A percentile compares a stretch with the other conserved stretches of the same genome.
Evolutionary conservation across 176 grass and related monocot species (phyloP).

Genomic region (Lolium perenne): DNA sequence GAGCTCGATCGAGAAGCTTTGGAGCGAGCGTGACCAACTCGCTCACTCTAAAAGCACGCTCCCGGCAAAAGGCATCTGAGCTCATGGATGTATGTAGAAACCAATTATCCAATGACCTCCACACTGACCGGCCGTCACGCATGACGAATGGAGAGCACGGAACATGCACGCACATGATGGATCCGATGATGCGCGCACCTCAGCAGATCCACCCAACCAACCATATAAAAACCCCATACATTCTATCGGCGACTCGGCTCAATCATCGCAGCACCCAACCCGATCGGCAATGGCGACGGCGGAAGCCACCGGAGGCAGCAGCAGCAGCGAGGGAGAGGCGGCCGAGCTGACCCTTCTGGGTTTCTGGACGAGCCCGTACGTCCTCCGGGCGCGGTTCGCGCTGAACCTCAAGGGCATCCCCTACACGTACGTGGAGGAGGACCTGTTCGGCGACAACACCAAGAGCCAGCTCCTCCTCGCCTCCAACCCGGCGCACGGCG

Average conservation of each 20-base stretch:
- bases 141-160: neutral
- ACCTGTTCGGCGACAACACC: slow-evolving; percentile 14
- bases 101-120: neutral
- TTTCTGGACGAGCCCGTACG: slow-evolving; percentile 28
- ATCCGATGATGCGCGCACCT: neutral
- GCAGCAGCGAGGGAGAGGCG: neutral
- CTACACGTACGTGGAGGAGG: slow-evolving; percentile 32
- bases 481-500: slow-evolving; percentile 27
- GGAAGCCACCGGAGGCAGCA: neutral
- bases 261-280: neutral
- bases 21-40: neutral
- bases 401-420: slow-evolving; percentile 29
- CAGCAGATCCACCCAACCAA: neutral
- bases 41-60: neutral
- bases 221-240: neutral
- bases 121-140: neutral
- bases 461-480: slow-evolving; percentile 23
- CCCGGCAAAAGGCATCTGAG: neutral
- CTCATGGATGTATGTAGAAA: neutral
- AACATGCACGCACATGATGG: neutral
- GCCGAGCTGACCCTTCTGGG: slow-evolving; percentile 11
- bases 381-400: slow-evolving; percentile 23
- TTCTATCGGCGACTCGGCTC: neutral
- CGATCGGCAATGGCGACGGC: neutral
- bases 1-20: too few species aligned